Base-by-base conservation (phyloP, 176 grass and related monocot species). In the Musa schizocarpa region DNA sequence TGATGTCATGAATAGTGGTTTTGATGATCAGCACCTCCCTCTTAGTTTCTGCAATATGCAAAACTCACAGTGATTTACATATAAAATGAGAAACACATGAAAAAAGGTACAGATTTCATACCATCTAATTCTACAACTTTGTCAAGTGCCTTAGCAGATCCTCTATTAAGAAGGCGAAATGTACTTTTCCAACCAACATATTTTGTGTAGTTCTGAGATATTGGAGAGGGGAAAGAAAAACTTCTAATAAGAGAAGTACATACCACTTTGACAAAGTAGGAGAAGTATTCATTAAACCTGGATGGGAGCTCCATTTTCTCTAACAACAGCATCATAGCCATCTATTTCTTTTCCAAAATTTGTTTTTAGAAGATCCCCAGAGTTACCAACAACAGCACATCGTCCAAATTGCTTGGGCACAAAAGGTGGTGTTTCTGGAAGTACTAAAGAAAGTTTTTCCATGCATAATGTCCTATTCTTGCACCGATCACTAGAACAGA, bases 41-140 rank as follows among this genome's bases (percentile, higher is more conserved):
- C 83, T 78, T 93, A 73, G 84, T 85, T 98, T 98, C 94, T 98
- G 86, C 73, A 87, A 75, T 26, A 73, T 56, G 65, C 69, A 70
- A 43, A 78, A 76, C 70, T 83, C 70, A 53, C 54, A 82, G 54
- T 55, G 17, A 9, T 9, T 76, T 43, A 43, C 34, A 76, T 65
- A 80, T 25, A 49, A 25, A 71, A n/a, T 65, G 57, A 72, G 49
- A 73, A 20, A 29, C 9, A 29, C 22, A 34, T 50, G 2, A 77
- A 51, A 1, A n/a, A 69, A 63, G 13, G 13, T 22, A 13, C 17
- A 62, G 19, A 68, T 48, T 21, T 79, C 56, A 12, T 93, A 98
- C 94, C 88, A 87, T 98, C 90, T 81, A 98, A 82, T 71, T 98
- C 88, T 71, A 83, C 90, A 89, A 93, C 90, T 98, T 98, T 98